These are phyloP conservation scores for Tripterygium wilfordii DNA, from an alignment of 177 flowering plant species.

Conservation along the genomic window DNA sequence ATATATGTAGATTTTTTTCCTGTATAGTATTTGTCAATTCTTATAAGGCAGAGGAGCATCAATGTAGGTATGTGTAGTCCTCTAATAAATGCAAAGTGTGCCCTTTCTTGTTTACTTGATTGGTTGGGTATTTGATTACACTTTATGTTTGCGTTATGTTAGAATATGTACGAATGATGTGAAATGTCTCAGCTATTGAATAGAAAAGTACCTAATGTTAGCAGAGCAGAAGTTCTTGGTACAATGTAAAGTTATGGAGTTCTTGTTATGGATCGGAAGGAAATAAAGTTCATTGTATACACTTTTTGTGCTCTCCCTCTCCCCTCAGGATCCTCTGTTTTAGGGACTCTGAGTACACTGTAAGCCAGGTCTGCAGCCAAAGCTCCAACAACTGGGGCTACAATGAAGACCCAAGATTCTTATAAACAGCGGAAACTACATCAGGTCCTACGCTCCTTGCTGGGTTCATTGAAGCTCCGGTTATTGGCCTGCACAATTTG, in stretches of 20 bases:
- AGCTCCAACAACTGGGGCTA: conserved; percentile 34
- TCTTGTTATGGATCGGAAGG: too few relatives aligned
- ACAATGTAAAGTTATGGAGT: too few relatives aligned
- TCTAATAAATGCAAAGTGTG: conserved; percentile 27
- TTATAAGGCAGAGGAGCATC: conserved; percentile 17
- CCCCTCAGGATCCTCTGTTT: conserved; percentile 10
- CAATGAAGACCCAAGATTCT: conserved; percentile 31
- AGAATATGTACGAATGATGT: too few relatives aligned
- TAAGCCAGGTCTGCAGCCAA: conserved; percentile 18
- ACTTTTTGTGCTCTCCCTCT: neutral
- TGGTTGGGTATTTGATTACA: too few relatives aligned
- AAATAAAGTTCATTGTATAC: conserved; percentile 9
- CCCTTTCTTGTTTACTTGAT: conserved; percentile 11
- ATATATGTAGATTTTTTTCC: conserved; percentile 20
- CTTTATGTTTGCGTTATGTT: too few relatives aligned
- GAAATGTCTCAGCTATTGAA: too few relatives aligned
- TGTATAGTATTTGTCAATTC: conserved; percentile 40
- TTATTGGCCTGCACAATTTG: conserved; percentile 26
- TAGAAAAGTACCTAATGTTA: too few relatives aligned
- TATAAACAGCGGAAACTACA: conserved; percentile 15
- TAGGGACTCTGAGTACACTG: conserved; percentile 14
- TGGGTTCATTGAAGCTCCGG: conserved; percentile 52
- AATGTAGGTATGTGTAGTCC: conserved; percentile 15
- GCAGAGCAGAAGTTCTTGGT: too few relatives aligned
- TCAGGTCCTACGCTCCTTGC: conserved; percentile 49